Percentiles rank a stretch among this genome's conserved stretches.
phyloP scores from a whole-genome alignment of 208 protist genomes.

The Acanthamoeba royreba region DNA sequence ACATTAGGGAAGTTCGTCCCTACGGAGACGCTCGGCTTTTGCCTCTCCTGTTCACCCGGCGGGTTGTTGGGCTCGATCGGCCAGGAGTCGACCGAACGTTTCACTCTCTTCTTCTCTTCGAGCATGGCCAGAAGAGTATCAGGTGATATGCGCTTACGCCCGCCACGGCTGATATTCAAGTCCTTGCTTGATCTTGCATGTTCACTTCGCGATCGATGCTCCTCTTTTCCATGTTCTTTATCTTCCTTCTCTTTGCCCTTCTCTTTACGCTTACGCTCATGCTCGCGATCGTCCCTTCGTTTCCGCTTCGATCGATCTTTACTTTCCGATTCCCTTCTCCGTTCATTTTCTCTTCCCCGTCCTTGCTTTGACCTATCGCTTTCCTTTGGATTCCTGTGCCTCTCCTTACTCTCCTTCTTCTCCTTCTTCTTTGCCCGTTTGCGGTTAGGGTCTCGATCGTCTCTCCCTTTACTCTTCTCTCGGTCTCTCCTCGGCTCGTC shows the following conservation, averaged over 20 bases:
- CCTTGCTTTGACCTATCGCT: background rate
- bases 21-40: no score
- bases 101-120: background rate
- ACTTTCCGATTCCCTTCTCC: background rate
- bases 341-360: background rate
- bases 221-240: background rate
- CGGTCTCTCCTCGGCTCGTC: background rate
- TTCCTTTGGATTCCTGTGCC: background rate
- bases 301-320: background rate
- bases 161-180: background rate
- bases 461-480: background rate
- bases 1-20: no score
- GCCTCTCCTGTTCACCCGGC: background rate
- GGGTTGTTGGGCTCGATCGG: background rate
- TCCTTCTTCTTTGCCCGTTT: background rate
- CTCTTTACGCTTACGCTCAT: background rate
- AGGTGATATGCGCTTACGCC: background rate
- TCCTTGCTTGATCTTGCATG: background rate
- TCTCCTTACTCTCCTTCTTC: background rate
- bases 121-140: background rate
- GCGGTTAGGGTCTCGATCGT: background rate
- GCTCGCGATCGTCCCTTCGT: background rate
- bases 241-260: background rate
- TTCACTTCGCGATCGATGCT: background rate
- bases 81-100: background rate